Conservation (phyloP, 1,284 basidiomycete species). For the Anthracocystis setariae region DNA sequence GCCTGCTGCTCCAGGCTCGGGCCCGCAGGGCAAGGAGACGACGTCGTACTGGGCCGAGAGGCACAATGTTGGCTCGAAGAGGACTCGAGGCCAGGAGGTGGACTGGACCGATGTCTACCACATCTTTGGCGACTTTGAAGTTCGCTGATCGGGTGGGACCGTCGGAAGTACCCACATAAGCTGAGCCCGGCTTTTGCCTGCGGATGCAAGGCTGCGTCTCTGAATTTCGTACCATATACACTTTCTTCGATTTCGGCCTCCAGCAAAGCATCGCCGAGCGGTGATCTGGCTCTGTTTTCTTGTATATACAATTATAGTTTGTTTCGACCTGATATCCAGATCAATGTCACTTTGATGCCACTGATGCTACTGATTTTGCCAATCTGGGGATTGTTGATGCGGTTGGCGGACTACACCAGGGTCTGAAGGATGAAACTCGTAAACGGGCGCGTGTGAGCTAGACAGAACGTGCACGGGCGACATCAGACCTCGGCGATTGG, state of each 20-base stretch:
- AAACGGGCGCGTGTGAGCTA: neutral
- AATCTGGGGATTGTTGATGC: no score
- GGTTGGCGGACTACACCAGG: no score
- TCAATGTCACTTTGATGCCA: neutral
- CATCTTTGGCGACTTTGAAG: constrained; percentile 62
- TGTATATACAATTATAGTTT: neutral
- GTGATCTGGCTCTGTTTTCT: no score
- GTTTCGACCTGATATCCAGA: neutral
- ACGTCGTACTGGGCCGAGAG: constrained; percentile 60
- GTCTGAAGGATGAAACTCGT: no score
- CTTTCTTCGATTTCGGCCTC: no score
- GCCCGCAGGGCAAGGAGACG: constrained; percentile 17
- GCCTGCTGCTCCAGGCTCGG: constrained; percentile 5
- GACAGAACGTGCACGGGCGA: neutral
- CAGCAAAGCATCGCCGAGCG: no score
- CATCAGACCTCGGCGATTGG: neutral
- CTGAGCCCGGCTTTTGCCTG: neutral
- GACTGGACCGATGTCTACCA: constrained; percentile 52
- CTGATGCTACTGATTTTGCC: no score
- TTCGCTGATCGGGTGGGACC: constrained; percentile 13
- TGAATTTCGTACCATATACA: no score
- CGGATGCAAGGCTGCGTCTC: neutral
- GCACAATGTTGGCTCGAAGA: constrained; percentile 40
- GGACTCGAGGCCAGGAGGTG: constrained; percentile 27
- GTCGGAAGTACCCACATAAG: neutral